Evolutionary conservation across 1,284 basidiomycete species (phyloP).

Genomic region (Rhodotorula sp.): DNA sequence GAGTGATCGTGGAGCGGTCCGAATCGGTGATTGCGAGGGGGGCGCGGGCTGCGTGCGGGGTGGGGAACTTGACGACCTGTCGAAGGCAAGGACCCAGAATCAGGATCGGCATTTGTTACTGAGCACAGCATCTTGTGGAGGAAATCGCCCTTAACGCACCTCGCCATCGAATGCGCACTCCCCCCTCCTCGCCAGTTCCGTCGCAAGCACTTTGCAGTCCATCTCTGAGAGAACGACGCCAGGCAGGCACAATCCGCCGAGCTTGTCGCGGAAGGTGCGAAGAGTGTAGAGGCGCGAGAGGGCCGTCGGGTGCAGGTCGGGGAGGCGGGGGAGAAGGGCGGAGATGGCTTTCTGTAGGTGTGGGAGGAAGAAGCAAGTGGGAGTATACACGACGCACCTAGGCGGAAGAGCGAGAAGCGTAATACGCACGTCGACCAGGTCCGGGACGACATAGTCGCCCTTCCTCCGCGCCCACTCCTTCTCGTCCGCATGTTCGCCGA

Average conservation of each 20-base stretch:
- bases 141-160: constrained; percentile 4
- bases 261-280: constrained; percentile 14
- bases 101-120: no score
- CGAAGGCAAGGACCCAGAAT: rapidly evolving
- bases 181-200: constrained; percentile 18
- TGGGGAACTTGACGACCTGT: constrained; percentile 40
- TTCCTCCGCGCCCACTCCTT: constrained; percentile 37
- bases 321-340: constrained; percentile 8
- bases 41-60: constrained; percentile 3
- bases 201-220: constrained; percentile 30
- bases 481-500: constrained; percentile 35
- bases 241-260: constrained; percentile 21
- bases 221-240: constrained; percentile 20
- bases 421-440: constrained; percentile 40
- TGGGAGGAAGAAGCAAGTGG: no score
- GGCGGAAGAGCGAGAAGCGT: not conserved
- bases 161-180: constrained; percentile 32
- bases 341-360: constrained; percentile 25
- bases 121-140: no score
- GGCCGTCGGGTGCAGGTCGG: constrained; percentile 22
- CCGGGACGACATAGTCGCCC: constrained; percentile 43
- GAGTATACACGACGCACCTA: not conserved
- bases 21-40: constrained; percentile 19
- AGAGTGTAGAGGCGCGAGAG: constrained; percentile 38
- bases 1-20: constrained; percentile 36